Base-by-base conservation (phyloP, 345 rosid species). In the Balakata baccata region DNA sequence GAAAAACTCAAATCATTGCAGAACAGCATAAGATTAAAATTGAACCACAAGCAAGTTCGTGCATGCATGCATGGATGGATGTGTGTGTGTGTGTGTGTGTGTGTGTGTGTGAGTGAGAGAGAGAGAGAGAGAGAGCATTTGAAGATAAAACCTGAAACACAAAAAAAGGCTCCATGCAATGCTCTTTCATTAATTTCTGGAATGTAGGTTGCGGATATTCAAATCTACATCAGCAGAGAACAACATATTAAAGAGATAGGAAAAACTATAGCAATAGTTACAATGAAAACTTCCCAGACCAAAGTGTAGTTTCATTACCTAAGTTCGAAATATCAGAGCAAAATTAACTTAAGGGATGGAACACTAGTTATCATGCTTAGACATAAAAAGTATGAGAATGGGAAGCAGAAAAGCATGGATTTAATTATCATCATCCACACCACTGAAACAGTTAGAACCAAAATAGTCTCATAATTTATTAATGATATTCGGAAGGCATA, bases 131-230 rank as follows among this genome's bases (percentile, higher is more conserved):
- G 61, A 78, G 49, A 45, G 60, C 75, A 77, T 16, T 62, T 4
- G 4, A 49, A 45, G 51, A 53, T 41, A 76, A 77, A 75, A 96
- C 99, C 98, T 96, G 99, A 86, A 96, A 96, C 52, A 96, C 99
- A 76, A 96, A 96, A 81, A 96, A 96, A 12, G 99, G 99, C 75
- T 90, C 99, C 92, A 86, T 91, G 86, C 96, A 90, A 74, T 96
- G 92, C 85, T 96, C 99, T 84, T 93, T 96, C 97, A 96, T 88
- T 80, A 96, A 86, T 79, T 93, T 93, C 84, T 85, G 97, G 89
- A 96, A 96, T 47, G 99, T 93, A 51, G 99, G 96, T 77, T 96
- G 96, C 0, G 99, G 98, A 86, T 96, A 93, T 80, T 96, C 99
- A 82, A 96, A 96, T 73, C 99, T 96, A 85, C 79, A 86, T 20